Percentiles rank a stretch among this genome's conserved stretches.
phyloP scores from a whole-genome alignment of 1,139 yeast species.

The Maudiozyma humilis region DNA sequence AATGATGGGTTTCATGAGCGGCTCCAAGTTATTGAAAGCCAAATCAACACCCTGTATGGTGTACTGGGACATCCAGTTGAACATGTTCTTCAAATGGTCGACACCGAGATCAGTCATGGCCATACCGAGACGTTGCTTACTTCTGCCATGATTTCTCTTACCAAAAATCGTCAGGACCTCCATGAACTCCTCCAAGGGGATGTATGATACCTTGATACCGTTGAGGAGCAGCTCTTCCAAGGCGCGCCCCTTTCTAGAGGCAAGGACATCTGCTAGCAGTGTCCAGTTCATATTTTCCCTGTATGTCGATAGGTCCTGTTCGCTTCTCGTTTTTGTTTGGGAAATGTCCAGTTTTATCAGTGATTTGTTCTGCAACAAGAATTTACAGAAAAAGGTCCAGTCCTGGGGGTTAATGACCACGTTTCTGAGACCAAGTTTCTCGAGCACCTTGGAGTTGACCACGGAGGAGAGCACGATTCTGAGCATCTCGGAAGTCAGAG shows the following conservation, averaged over 20 bases:
- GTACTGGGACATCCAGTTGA: slow-evolving; percentile 53
- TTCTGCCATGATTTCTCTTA: slow-evolving; percentile 28
- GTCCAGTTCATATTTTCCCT: slow-evolving; percentile 75
- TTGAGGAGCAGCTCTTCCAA: slow-evolving; percentile 76
- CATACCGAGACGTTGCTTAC: slow-evolving; percentile 58
- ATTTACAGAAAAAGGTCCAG: slow-evolving; percentile 71
- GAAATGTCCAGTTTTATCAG: slow-evolving; percentile 70
- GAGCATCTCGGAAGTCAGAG: slow-evolving; percentile 74
- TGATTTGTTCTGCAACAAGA: slow-evolving; percentile 49
- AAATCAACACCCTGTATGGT: slow-evolving; percentile 73
- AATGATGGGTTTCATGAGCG: slow-evolving; percentile 40
- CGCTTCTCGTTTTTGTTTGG: slow-evolving; percentile 57
- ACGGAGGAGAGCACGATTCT: slow-evolving; percentile 58
- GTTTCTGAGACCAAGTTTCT: slow-evolving; percentile 68
- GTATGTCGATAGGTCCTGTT: slow-evolving; percentile 42
- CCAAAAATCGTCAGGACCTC: slow-evolving; percentile 37
- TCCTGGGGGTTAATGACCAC: slow-evolving; percentile 64
- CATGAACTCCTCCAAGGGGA: slow-evolving; percentile 42
- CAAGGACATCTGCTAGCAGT: slow-evolving; percentile 52
- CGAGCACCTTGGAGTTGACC: slow-evolving; percentile 47
- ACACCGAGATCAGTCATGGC: slow-evolving; percentile 61
- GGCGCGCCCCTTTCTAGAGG: slow-evolving; percentile 47
- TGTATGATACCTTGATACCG: slow-evolving; percentile 52
- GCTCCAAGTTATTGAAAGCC: slow-evolving; percentile 67
- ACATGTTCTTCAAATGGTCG: slow-evolving; percentile 48